Conservation (phyloP, 2,329 filamentous ascomycete genomes). For the Blastomyces gilchristii region DNA sequence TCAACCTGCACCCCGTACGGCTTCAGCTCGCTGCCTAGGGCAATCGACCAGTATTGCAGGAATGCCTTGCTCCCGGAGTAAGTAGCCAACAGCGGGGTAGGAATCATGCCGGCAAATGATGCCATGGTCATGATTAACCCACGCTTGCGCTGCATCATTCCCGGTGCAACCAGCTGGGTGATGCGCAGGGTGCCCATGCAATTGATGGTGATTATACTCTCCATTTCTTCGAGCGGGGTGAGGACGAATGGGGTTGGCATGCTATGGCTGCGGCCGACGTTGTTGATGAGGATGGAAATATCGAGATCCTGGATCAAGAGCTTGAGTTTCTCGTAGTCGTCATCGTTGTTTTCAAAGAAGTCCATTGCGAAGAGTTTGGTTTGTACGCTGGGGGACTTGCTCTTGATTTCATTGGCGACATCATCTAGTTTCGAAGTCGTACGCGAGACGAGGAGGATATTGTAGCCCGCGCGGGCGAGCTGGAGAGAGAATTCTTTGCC, state of each 20-base stretch:
- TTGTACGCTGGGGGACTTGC: conserved; percentile 52
- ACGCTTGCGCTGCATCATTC: conserved; percentile 71
- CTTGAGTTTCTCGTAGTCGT: conserved; percentile 67
- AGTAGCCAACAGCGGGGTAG: conserved; percentile 83
- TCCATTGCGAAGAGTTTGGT: conserved; percentile 84
- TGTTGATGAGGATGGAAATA: conserved; percentile 84
- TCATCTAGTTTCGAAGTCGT: conserved; percentile 82
- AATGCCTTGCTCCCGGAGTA: conserved; percentile 98
- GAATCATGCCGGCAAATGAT: conserved; percentile 85
- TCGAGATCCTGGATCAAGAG: conserved; percentile 62
- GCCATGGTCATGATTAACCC: conserved; percentile 96
- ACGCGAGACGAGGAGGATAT: conserved; percentile 86
- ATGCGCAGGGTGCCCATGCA: conserved; percentile 81
- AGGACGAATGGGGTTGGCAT: conserved; percentile 83
- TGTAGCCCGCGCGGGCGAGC: conserved; percentile 84
- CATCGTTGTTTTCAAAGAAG: conserved; percentile 67
- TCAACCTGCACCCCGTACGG: conserved; percentile 78
- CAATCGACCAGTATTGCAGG: conserved; percentile 88
- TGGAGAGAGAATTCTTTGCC: conserved; percentile 93
- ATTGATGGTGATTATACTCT: conserved; percentile 90
- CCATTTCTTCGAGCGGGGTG: conserved; percentile 68
- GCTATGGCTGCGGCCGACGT: conserved; percentile 86
- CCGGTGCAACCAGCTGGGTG: conserved; percentile 73
- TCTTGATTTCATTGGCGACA: conserved; percentile 63
- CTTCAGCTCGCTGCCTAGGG: conserved; percentile 72